Conservation (phyloP, 768 basidiomycete species). For the Phlebiopsis gigantea region DNA sequence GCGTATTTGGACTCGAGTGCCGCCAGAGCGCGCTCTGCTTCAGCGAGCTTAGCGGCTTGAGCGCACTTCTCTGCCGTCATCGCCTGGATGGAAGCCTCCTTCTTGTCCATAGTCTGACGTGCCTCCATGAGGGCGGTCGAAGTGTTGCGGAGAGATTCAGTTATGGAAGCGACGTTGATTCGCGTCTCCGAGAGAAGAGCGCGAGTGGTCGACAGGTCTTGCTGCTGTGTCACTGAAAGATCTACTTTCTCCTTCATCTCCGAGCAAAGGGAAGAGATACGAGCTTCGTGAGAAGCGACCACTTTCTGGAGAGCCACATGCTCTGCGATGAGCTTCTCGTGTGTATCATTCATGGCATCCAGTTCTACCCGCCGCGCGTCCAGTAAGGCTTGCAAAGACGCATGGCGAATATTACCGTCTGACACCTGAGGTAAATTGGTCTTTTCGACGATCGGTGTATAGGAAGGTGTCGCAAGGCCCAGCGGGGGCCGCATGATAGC, state of each 20-base stretch:
- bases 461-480: conserved; percentile 10
- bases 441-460: background rate
- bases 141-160: background rate
- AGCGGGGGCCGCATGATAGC: background rate
- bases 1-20: background rate
- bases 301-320: background rate
- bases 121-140: background rate
- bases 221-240: background rate
- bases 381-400: background rate
- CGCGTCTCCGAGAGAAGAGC: background rate
- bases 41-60: background rate
- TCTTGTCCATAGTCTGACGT: background rate
- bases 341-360: background rate
- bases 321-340: conserved; percentile 1
- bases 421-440: background rate
- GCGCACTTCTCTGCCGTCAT: background rate
- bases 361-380: background rate
- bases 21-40: background rate
- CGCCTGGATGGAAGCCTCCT: background rate
- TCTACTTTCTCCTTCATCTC: conserved; percentile 3
- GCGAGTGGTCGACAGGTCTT: background rate
- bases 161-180: background rate
- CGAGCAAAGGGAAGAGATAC: background rate
- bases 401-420: too few relatives aligned
- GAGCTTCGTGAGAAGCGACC: background rate